Percentiles rank a stretch among this genome's conserved stretches.
phyloP scores from a whole-genome alignment of 2,329 filamentous ascomycete species.

The Cladorrhinum sp. region DNA sequence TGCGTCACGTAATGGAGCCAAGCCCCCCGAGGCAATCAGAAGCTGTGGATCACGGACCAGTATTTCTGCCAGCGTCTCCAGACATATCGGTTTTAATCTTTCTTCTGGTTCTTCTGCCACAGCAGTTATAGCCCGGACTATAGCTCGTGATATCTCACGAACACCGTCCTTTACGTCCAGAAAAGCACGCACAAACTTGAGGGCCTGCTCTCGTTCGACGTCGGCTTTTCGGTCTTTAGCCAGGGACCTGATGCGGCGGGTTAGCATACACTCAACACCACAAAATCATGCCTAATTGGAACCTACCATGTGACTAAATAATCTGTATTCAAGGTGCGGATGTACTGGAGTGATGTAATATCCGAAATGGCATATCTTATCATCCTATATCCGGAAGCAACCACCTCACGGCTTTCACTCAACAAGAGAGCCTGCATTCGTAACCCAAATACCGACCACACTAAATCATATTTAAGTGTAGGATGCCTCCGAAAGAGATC shows the following conservation, averaged over 20 bases:
- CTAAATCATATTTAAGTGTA: conserved; percentile 92
- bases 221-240: conserved; percentile 97
- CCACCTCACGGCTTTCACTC: conserved; percentile 92
- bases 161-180: conserved; percentile 93
- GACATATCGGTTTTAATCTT: conserved; percentile 81
- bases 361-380: conserved; percentile 94
- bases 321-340: conserved; percentile 84
- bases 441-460: conserved; percentile 91
- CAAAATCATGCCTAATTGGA: neutral
- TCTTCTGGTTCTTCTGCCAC: conserved; percentile 86
- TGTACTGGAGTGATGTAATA: conserved; percentile 80
- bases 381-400: conserved; percentile 90
- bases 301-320: conserved; percentile 75
- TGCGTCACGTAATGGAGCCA: conserved; percentile 85
- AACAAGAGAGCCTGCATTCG: conserved; percentile 94
- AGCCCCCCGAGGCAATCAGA: conserved; percentile 77
- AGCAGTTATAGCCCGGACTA: conserved; percentile 85
- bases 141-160: conserved; percentile 77
- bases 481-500: conserved; percentile 93
- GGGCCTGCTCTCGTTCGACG: conserved; percentile 91
- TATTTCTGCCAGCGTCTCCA: conserved; percentile 90
- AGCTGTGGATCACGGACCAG: conserved; percentile 80
- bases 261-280: conserved; percentile 10
- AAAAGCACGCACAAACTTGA: conserved; percentile 95
- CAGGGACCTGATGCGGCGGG: conserved; percentile 56